Conservation (phyloP, 345 rosid species). For the Populus deltoides region DNA sequence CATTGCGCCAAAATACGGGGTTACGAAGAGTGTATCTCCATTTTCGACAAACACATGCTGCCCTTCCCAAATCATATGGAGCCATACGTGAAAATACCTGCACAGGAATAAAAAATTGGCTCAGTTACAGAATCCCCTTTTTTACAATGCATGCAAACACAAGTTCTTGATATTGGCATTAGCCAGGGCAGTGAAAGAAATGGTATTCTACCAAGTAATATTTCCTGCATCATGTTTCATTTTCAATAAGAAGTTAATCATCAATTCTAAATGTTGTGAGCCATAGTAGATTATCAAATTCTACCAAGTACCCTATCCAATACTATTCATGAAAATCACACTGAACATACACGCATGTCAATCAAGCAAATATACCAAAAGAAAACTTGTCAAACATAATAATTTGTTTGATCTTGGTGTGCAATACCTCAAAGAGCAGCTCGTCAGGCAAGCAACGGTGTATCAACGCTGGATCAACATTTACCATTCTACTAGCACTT, state of each 20-base stretch:
- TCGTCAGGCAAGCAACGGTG: conserved; percentile 92
- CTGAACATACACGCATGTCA: too few species aligned
- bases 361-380: neutral
- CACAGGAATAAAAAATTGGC: conserved; percentile 13
- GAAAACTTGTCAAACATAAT: neutral
- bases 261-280: neutral
- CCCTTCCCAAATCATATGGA: conserved; percentile 84
- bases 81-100: conserved; percentile 84
- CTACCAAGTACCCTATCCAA: neutral
- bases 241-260: neutral
- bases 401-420: neutral
- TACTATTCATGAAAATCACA: neutral
- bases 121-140: neutral
- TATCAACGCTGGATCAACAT: conserved; percentile 63
- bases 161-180: neutral
- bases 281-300: neutral
- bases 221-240: neutral
- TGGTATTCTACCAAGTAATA: neutral
- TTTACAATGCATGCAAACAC: conserved; percentile 1
- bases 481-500: conserved; percentile 59
- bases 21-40: conserved; percentile 92
- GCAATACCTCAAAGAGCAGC: conserved; percentile 74
- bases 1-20: conserved; percentile 87
- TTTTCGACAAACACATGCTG: conserved; percentile 84
- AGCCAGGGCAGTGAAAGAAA: neutral